phyloP scores from a whole-genome alignment of 1,284 basidiomycete genomes.

The Ceratobasidium sp. region DNA sequence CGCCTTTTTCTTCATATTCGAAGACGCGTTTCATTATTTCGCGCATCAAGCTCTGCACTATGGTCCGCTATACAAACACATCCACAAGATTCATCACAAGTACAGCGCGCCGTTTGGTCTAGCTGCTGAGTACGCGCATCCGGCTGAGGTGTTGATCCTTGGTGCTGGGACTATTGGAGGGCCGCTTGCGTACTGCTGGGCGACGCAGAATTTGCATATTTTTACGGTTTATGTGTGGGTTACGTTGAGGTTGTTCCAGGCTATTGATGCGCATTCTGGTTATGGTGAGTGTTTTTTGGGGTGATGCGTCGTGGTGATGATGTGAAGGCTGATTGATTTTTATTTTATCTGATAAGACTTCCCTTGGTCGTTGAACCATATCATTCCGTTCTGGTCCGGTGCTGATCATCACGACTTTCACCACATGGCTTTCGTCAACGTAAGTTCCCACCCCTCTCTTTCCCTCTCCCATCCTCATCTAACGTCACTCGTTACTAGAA shows the following conservation, averaged over 20 bases:
- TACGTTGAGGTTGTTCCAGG: conserved; percentile 94
- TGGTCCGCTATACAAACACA: conserved; percentile 94
- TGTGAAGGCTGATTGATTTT: neutral
- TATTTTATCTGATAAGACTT: too few species aligned
- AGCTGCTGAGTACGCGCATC: conserved; percentile 97
- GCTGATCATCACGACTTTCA: conserved; percentile 99
- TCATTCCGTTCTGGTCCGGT: conserved; percentile 97
- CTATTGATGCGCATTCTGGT: conserved; percentile 96
- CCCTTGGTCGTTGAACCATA: conserved; percentile 96
- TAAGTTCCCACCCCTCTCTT: conserved; percentile 22
- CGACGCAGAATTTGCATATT: conserved; percentile 85
- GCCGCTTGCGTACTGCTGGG: conserved; percentile 87
- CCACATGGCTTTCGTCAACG: conserved; percentile 90
- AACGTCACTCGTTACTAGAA: conserved; percentile 64
- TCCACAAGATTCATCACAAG: conserved; percentile 98
- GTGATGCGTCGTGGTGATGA: neutral
- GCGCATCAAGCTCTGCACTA: conserved; percentile 94
- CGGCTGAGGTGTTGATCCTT: conserved; percentile 93
- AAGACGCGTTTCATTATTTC: conserved; percentile 93
- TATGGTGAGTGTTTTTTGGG: conserved; percentile 72
- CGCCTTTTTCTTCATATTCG: conserved; percentile 94
- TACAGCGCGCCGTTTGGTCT: conserved; percentile 98
- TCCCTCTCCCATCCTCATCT: neutral
- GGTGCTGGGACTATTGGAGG: conserved; percentile 86
- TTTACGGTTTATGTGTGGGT: conserved; percentile 96